Base-by-base conservation (phyloP, 192 early-diverging fungal genomes). In the Lobosporangium transversale region DNA sequence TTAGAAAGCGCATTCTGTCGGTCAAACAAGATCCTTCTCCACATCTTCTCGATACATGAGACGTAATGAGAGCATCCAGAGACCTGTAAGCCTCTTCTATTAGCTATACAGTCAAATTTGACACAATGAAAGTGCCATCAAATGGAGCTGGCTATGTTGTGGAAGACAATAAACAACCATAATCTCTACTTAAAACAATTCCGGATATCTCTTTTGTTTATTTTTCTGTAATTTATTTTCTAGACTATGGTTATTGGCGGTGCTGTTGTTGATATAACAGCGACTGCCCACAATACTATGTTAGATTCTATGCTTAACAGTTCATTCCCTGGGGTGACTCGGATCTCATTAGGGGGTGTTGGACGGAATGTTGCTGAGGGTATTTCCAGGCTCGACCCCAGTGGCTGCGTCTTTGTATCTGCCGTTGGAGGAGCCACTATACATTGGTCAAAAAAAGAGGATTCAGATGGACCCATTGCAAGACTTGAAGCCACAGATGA, bases 321-420 rank as follows among this genome's bases (percentile, higher is more conserved):
- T 0, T 95, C 94, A 29, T 84, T 87, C 32, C 89, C 91, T 1
- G 97, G 97, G 5, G 78, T 53, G 0, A 89, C 92, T 7, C 59
- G 63, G 9, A 82, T 90, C 8, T 80, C 87, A 3, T 52, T 93
- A 11, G 97, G 97, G 45, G 97, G 97, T 4, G 97, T 99, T 5
- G 96, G 93, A 0, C 84, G 94, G 33, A 99, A 99, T 75, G 84
- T 99, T 7, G 94, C 93, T 3, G 93, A 98, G 60, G 91, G 92
- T 0, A 89, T 90, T 23, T 80, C 71, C 32, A 80, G 86, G 24
- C 84, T 91, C 5, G 89, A 57, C 32, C n/a, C 91, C 7, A 85
- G 84, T 0, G 68, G 88, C 37, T 84, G 91, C 10, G 49, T 84
- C 2, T 89, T 97, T 32, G 44, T 94, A 0, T 88, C 91, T 0